Evolutionary conservation across 495 filamentous ascomycete species (phyloP).

Genomic region (Penicillium paradoxum): DNA sequence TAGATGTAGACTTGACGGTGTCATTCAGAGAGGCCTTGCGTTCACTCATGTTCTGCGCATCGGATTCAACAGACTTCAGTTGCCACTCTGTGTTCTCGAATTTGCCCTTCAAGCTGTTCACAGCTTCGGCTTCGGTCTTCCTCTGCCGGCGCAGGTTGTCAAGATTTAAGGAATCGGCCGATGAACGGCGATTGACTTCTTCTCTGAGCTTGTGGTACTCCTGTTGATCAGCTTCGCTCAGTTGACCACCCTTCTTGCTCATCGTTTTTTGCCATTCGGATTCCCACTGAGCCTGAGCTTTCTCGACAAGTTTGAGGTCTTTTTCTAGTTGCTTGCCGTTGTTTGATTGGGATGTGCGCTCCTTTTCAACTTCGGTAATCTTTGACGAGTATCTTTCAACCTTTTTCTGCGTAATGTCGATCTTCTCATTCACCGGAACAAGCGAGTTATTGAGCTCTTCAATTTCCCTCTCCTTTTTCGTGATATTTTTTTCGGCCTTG

Average conservation of each 20-base stretch:
- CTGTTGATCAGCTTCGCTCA: slow-evolving; percentile 81
- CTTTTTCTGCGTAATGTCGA: slow-evolving; percentile 70
- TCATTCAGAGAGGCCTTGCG: slow-evolving; percentile 56
- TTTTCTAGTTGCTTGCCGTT: slow-evolving; percentile 69
- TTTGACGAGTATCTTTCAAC: slow-evolving; percentile 60
- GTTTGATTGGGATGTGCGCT: slow-evolving; percentile 62
- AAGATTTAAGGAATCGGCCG: slow-evolving; percentile 74
- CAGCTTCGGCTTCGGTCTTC: slow-evolving; percentile 84
- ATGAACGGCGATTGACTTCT: slow-evolving; percentile 80
- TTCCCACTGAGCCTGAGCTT: slow-evolving; percentile 86
- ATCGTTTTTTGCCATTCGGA: slow-evolving; percentile 75
- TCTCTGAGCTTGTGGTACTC: slow-evolving; percentile 83
- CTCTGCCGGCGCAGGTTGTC: slow-evolving; percentile 78
- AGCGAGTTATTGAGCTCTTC: slow-evolving; percentile 80
- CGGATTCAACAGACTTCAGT: slow-evolving; percentile 64
- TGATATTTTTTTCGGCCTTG: slow-evolving; percentile 78
- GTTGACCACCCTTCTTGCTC: slow-evolving; percentile 77
- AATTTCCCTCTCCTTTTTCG: slow-evolving; percentile 79
- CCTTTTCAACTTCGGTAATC: slow-evolving; percentile 66
- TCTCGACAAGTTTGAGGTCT: slow-evolving; percentile 76
- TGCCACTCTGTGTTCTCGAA: slow-evolving; percentile 72
- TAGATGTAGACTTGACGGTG: slow-evolving; percentile 58
- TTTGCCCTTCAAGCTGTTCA: slow-evolving; percentile 79
- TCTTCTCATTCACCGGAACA: slow-evolving; percentile 88
- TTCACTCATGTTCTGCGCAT: slow-evolving; percentile 63